These are phyloP conservation scores for Microdochium bolleyi DNA, from an alignment of 2,329 filamentous ascomycete species.

Conservation along the genomic window DNA sequence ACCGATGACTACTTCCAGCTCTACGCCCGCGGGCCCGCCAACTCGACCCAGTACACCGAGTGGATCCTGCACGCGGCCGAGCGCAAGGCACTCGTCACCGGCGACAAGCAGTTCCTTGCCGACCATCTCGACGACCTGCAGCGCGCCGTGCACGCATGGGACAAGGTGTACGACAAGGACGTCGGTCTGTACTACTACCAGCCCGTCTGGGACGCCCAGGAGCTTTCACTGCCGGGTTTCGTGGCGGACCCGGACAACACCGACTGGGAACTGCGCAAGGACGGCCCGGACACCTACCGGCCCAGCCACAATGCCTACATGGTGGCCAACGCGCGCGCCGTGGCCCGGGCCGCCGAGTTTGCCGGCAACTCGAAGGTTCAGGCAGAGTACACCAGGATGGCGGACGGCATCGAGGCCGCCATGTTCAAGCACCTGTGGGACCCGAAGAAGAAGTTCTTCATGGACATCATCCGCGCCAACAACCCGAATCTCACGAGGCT, in stretches of 20 bases:
- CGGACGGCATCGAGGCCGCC: constrained; percentile 21
- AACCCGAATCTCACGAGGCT: constrained; percentile 25
- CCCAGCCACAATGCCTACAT: constrained; percentile 35
- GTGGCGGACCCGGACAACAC: constrained; percentile 22
- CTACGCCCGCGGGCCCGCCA: constrained; percentile 26
- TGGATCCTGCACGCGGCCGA: constrained; percentile 25
- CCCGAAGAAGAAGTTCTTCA: constrained; percentile 26
- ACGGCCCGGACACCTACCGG: constrained; percentile 31
- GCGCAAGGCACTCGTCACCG: constrained; percentile 26
- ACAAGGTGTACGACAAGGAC: constrained; percentile 21
- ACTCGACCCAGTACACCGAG: constrained; percentile 26
- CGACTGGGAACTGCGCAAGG: constrained; percentile 18
- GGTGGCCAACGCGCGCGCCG: constrained; percentile 30
- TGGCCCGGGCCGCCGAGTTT: constrained; percentile 24
- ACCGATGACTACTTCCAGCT: constrained; percentile 28
- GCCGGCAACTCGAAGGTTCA: constrained; percentile 20
- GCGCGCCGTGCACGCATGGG: constrained; percentile 28
- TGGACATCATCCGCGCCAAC: constrained; percentile 25
- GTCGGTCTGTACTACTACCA: constrained; percentile 32
- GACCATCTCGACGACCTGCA: constrained; percentile 31
- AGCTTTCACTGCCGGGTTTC: constrained; percentile 29
- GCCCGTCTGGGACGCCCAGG: constrained; percentile 33
- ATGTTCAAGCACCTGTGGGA: constrained; percentile 29
- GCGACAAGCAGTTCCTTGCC: constrained; percentile 24
- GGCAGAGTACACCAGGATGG: constrained; percentile 21